Conservation (phyloP, 495 filamentous ascomycete genomes). For the Thermothielavioides terrestris region DNA sequence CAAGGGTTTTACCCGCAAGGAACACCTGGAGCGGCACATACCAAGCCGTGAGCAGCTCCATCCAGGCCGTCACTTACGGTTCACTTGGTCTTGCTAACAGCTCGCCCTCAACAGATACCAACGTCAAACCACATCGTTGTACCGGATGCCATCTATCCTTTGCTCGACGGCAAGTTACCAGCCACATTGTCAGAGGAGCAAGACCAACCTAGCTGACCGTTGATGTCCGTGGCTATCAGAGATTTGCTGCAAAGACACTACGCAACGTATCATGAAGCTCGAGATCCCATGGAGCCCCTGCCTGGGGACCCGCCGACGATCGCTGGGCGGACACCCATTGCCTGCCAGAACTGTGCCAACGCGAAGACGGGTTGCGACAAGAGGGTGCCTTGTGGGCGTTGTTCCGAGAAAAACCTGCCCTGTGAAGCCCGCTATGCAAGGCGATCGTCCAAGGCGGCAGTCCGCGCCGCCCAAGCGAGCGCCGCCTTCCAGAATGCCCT, state of each 20-base stretch:
- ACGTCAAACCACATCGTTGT: constrained; percentile 56
- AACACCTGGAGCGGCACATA: constrained; percentile 57
- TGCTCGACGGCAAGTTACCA: constrained; percentile 49
- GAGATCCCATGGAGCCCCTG: constrained; percentile 33
- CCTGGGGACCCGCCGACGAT: constrained; percentile 30
- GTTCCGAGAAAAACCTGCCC: constrained; percentile 46
- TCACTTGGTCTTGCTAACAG: constrained; percentile 16
- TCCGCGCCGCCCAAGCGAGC: constrained; percentile 30
- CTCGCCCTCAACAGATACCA: constrained; percentile 42
- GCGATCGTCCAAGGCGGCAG: constrained; percentile 43
- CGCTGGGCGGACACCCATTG: constrained; percentile 41
- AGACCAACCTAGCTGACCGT: constrained; percentile 14
- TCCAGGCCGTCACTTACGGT: neutral
- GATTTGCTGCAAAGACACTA: constrained; percentile 54
- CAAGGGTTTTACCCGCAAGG: constrained; percentile 55
- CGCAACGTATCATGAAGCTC: constrained; percentile 40
- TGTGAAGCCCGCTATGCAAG: constrained; percentile 50
- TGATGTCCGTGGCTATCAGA: constrained; percentile 24
- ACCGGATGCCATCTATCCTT: constrained; percentile 53
- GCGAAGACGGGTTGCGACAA: constrained; percentile 65
- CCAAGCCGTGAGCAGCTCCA: constrained; percentile 44
- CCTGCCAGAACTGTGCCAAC: constrained; percentile 50
- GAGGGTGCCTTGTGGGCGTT: constrained; percentile 51
- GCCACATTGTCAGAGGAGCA: too few species aligned
- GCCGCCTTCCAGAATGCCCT: constrained; percentile 14